phyloP scores from a whole-genome alignment of 441 rosid genomes.

The Erysimum pusillum region DNA sequence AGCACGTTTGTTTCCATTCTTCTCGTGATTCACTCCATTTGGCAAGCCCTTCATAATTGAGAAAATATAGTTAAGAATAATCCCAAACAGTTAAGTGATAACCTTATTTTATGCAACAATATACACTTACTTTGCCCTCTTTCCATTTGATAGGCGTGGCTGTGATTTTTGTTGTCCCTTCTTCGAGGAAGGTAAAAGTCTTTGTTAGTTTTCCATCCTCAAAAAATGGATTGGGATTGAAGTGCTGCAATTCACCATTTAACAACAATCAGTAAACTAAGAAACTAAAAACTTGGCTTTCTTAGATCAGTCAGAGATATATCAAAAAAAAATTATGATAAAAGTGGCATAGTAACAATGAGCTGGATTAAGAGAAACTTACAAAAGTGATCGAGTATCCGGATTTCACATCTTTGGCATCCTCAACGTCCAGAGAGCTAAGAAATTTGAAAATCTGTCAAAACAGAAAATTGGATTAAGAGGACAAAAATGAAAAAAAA shows the following conservation, averaged over 20 bases:
- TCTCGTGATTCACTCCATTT: constrained; percentile 82
- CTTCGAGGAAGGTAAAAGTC: constrained; percentile 84
- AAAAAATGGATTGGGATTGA: constrained; percentile 82
- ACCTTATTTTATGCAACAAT: too few relatives aligned
- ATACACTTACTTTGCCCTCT: constrained; percentile 79
- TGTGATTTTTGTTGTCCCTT: constrained; percentile 81
- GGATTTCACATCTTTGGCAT: constrained; percentile 91
- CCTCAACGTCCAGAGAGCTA: constrained; percentile 88
- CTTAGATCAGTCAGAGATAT: constrained; percentile 8
- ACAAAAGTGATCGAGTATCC: constrained; percentile 96
- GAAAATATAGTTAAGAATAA: constrained; percentile 40
- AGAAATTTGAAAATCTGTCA: constrained; percentile 81
- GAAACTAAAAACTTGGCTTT: too few relatives aligned
- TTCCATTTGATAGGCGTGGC: constrained; percentile 95
- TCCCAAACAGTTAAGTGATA: too few relatives aligned
- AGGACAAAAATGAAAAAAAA: constrained; percentile 23
- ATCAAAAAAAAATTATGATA: too few relatives aligned
- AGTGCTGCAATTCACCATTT: constrained; percentile 69
- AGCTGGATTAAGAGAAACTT: constrained; percentile 48
- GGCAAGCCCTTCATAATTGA: constrained; percentile 70
- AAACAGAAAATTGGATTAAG: too few relatives aligned
- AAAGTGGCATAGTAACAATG: constrained; percentile 7
- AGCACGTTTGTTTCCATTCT: constrained; percentile 88
- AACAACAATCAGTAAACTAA: constrained; percentile 26
- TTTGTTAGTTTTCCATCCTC: constrained; percentile 77